Conservation (phyloP, 2,329 filamentous ascomycete genomes). For the Thielaviopsis punctulata region DNA sequence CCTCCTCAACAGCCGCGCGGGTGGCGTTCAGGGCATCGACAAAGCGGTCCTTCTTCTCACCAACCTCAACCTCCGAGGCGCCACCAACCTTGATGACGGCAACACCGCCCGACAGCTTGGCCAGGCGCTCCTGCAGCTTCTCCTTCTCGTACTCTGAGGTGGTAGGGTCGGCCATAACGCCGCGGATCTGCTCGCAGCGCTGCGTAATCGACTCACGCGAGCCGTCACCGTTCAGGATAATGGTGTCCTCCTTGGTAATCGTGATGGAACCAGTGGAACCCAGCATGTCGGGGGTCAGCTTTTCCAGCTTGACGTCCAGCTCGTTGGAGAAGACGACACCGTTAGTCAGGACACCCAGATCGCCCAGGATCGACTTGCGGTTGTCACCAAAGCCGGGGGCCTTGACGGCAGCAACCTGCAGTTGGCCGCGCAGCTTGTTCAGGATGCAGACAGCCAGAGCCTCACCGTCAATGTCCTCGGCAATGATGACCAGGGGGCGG, state of each 20-base stretch:
- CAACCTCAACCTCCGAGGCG: constrained; percentile 92
- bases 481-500: constrained; percentile 92
- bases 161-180: constrained; percentile 80
- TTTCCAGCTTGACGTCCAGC: constrained; percentile 98
- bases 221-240: constrained; percentile 92
- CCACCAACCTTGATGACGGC: constrained; percentile 99
- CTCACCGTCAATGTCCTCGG: constrained; percentile 97
- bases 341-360: constrained; percentile 90
- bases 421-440: constrained; percentile 99
- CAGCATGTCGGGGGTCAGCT: constrained; percentile 88
- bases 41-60: constrained; percentile 99
- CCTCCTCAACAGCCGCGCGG: constrained; percentile 94
- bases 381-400: constrained; percentile 98
- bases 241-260: constrained; percentile 99
- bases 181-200: constrained; percentile 97
- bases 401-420: constrained; percentile 97
- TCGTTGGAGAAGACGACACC: constrained; percentile 96
- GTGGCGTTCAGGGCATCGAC: constrained; percentile 97
- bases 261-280: constrained; percentile 96
- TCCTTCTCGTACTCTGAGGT: constrained; percentile 99
- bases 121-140: constrained; percentile 99
- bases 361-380: constrained; percentile 98
- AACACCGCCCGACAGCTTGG: constrained; percentile 96
- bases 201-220: constrained; percentile 85
- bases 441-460: constrained; percentile 97